Evolutionary conservation across 2,329 filamentous ascomycete species (phyloP).

Genomic region (Aspergillus proliferans): DNA sequence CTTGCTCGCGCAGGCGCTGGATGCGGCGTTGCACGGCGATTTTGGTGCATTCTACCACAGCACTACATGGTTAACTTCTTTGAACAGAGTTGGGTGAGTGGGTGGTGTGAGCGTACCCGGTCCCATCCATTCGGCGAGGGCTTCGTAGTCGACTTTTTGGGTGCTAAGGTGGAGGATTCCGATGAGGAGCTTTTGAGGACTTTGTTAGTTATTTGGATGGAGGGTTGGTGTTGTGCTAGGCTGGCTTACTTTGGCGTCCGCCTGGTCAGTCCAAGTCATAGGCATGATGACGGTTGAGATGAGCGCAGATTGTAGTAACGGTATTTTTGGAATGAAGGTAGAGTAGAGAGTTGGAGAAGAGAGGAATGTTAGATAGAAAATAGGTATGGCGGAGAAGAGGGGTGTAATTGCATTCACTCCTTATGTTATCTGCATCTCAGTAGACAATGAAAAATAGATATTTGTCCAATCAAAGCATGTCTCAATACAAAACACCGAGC

Average conservation of each 20-base stretch:
- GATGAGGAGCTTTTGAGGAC: background rate
- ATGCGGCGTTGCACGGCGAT: slow-evolving; percentile 19
- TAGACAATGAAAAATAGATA: too few species aligned
- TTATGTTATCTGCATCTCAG: too few species aligned
- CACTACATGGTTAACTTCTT: background rate
- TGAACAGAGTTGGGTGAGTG: background rate
- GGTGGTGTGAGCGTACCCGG: slow-evolving; percentile 1
- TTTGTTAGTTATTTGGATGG: background rate
- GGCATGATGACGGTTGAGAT: slow-evolving; percentile 13
- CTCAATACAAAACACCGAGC: too few species aligned
- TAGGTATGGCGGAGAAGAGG: too few species aligned
- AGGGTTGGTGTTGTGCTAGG: background rate
- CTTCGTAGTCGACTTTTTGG: background rate
- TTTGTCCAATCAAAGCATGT: too few species aligned
- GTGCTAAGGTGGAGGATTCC: background rate
- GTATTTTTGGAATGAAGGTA: too few species aligned
- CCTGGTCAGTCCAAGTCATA: slow-evolving; percentile 21
- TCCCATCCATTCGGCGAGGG: slow-evolving; percentile 6
- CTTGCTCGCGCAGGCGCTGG: slow-evolving; percentile 12
- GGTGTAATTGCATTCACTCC: too few species aligned
- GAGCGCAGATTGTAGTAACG: background rate
- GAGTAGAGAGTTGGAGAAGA: too few species aligned
- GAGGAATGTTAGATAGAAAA: too few species aligned
- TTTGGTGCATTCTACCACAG: slow-evolving; percentile 15
- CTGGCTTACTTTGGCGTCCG: slow-evolving; percentile 21